phyloP scores from a whole-genome alignment of 768 basidiomycete species.

The Leccinellum luteum region DNA sequence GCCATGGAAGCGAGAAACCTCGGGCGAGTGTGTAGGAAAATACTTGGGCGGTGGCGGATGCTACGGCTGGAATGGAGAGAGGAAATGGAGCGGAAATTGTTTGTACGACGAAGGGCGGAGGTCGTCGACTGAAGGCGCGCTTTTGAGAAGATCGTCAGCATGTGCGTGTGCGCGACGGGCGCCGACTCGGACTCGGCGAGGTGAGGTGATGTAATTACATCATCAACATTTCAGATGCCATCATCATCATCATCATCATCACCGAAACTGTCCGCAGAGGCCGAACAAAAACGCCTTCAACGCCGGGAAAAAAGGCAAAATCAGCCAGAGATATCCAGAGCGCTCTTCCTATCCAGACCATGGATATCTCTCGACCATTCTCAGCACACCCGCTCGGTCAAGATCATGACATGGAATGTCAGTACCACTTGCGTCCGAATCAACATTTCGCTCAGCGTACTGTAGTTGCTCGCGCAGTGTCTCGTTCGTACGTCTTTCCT shows the following conservation, averaged over 20 bases:
- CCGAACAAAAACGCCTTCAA: constrained; percentile 40
- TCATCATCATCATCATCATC: too few relatives aligned
- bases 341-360: constrained; percentile 22
- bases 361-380: constrained; percentile 36
- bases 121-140: constrained; percentile 10
- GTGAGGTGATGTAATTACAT: constrained; percentile 16
- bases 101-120: constrained; percentile 14
- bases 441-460: background rate
- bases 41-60: background rate
- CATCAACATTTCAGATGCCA: constrained; percentile 8
- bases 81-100: background rate
- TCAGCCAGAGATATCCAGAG: constrained; percentile 4
- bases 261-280: constrained; percentile 56
- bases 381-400: constrained; percentile 31
- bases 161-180: constrained; percentile 1
- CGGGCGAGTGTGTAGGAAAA: background rate
- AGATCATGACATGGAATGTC: constrained; percentile 83
- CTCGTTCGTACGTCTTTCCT: constrained; percentile 63
- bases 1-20: constrained; percentile 31
- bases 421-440: constrained; percentile 31
- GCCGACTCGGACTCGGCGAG: background rate
- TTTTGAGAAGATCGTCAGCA: constrained; percentile 33
- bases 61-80: background rate
- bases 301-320: constrained; percentile 46
- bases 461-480: constrained; percentile 72